phyloP scores from a whole-genome alignment of 2,329 filamentous ascomycete genomes.

The Triangularia setosa region DNA sequence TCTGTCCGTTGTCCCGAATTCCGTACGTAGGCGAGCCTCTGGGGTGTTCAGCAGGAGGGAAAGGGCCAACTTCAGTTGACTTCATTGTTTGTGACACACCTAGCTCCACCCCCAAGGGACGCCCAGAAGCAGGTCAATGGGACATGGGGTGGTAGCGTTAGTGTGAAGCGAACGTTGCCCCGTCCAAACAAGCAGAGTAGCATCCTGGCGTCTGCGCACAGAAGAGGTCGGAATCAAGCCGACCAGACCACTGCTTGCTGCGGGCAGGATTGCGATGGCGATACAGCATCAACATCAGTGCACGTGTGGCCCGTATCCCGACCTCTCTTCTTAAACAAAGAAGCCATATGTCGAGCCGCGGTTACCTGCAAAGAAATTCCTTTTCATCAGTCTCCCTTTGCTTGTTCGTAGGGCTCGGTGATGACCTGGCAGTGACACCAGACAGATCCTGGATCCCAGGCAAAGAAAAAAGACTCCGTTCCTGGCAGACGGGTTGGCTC shows the following conservation, averaged over 20 bases:
- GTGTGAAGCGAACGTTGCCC: too few species aligned
- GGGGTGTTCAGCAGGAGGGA: background rate
- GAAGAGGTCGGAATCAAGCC: constrained; percentile 4
- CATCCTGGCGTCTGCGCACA: background rate
- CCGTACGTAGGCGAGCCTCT: background rate
- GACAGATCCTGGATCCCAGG: background rate
- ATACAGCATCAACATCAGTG: background rate
- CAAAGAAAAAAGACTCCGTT: background rate
- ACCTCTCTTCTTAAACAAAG: background rate
- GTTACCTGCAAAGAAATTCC: background rate
- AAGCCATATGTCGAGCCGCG: background rate
- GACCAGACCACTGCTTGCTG: background rate
- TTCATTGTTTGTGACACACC: constrained; percentile 1
- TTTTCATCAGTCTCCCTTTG: background rate
- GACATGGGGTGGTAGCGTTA: background rate
- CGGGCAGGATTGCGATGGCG: background rate
- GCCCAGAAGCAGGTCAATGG: background rate
- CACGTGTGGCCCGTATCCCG: background rate
- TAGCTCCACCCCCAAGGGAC: background rate
- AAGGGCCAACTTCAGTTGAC: background rate
- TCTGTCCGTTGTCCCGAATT: background rate
- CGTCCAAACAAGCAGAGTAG: background rate
- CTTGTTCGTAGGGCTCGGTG: background rate
- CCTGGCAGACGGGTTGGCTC: background rate
- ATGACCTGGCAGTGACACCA: background rate